Evolutionary conservation across 2,329 filamentous ascomycete genomes (phyloP).

Genomic region (Pyrenophora seminiperda): DNA sequence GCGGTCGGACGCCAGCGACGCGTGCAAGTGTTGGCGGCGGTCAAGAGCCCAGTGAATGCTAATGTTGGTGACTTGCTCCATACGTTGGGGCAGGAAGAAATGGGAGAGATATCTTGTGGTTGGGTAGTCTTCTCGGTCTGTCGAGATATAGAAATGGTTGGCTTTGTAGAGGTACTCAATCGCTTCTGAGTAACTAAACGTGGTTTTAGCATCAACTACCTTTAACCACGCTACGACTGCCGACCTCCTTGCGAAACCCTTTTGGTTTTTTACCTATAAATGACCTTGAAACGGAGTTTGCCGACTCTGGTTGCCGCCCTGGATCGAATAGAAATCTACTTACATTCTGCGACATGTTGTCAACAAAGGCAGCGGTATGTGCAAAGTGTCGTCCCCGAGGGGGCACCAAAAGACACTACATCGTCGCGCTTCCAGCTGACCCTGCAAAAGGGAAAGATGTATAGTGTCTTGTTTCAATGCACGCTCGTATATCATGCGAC

Average conservation of each 20-base stretch:
- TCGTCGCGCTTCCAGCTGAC: conserved; percentile 13
- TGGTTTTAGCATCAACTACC: conserved; percentile 1
- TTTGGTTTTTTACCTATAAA: neutral
- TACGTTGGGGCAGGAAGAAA: conserved; percentile 26
- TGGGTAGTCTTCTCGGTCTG: conserved; percentile 15
- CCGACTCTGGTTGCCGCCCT: neutral
- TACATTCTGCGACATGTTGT: conserved; percentile 31
- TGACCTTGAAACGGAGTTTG: neutral
- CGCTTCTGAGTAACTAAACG: conserved; percentile 30
- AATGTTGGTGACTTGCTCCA: conserved; percentile 23
- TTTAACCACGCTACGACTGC: too few relatives aligned
- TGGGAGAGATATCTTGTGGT: conserved; percentile 24
- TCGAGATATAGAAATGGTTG: conserved; percentile 26
- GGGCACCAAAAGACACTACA: conserved; percentile 2
- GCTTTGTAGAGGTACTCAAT: conserved; percentile 28
- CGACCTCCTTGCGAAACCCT: too few relatives aligned
- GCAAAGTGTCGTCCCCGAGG: neutral
- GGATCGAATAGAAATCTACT: conserved; percentile 3
- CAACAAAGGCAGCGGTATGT: conserved; percentile 17
- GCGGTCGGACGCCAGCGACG: conserved; percentile 1
- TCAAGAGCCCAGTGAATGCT: conserved; percentile 25
- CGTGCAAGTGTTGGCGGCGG: conserved; percentile 9
- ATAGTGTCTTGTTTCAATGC: conserved; percentile 19
- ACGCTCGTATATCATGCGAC: conserved; percentile 25
- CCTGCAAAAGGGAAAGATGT: conserved; percentile 13